Percentiles rank a stretch among this genome's conserved stretches.
These are phyloP conservation scores for Solanum chaucha DNA, from an alignment of 257 asterid species.

Conservation along the genomic window DNA sequence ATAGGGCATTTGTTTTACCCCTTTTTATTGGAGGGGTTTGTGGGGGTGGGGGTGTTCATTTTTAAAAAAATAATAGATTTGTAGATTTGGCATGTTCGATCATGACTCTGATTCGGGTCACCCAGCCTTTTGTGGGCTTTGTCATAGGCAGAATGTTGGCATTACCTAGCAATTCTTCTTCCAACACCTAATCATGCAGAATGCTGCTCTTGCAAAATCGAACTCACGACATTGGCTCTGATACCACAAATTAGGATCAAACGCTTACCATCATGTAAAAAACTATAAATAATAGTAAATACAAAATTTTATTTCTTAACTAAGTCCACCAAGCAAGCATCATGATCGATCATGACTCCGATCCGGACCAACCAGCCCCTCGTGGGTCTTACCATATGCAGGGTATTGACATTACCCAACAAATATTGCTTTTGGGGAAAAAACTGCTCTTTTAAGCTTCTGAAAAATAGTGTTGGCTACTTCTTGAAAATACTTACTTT, in stretches of 20 bases:
- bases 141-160: neutral
- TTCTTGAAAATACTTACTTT: neutral
- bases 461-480: neutral
- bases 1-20: neutral
- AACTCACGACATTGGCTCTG: neutral
- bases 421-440: no score
- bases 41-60: neutral
- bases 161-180: neutral
- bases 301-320: no score
- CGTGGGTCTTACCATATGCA: neutral
- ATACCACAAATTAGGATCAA: neutral
- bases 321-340: neutral
- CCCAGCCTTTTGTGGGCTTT: neutral
- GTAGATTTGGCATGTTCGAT: no score
- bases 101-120: no score
- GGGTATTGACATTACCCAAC: neutral
- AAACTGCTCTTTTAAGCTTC: no score
- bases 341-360: neutral
- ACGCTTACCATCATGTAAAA: neutral
- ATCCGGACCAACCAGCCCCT: neutral
- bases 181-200: neutral
- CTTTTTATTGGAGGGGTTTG: neutral
- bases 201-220: neutral
- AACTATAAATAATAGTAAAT: no score
- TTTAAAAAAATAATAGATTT: no score